Conservation (phyloP, 148 eudicot genomes). For the Vaccinium vitisidaea region DNA sequence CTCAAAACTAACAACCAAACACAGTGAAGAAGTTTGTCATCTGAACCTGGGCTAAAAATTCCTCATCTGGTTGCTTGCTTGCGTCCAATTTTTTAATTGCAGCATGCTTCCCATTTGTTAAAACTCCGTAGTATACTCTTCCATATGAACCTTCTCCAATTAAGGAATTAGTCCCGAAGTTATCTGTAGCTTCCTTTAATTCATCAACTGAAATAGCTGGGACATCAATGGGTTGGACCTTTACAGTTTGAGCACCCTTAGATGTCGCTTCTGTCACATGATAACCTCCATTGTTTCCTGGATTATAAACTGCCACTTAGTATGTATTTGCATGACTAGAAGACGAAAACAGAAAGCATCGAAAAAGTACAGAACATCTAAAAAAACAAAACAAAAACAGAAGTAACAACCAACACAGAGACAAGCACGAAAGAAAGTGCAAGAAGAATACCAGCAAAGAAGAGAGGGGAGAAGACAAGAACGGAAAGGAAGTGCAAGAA, state of each 20-base stretch:
- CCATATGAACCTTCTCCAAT: conserved; percentile 79
- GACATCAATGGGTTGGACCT: conserved; percentile 60
- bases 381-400: neutral
- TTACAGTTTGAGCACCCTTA: conserved; percentile 53
- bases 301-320: conserved; percentile 22
- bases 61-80: conserved; percentile 70
- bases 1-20: too few relatives aligned
- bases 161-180: conserved; percentile 59
- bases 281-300: conserved; percentile 62
- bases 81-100: conserved; percentile 70
- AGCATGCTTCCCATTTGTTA: conserved; percentile 55
- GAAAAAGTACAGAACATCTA: neutral
- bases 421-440: neutral
- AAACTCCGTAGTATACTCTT: conserved; percentile 60
- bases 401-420: neutral
- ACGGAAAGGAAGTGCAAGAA: too few relatives aligned
- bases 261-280: conserved; percentile 53
- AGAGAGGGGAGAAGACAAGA: neutral
- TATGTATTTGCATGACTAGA: neutral
- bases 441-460: neutral
- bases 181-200: conserved; percentile 59
- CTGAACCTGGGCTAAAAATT: conserved; percentile 62
- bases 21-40: neutral
- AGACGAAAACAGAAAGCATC: neutral
- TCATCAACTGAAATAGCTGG: conserved; percentile 62